phyloP scores from a whole-genome alignment of 208 protist genomes.

The Leishmania tropica region DNA sequence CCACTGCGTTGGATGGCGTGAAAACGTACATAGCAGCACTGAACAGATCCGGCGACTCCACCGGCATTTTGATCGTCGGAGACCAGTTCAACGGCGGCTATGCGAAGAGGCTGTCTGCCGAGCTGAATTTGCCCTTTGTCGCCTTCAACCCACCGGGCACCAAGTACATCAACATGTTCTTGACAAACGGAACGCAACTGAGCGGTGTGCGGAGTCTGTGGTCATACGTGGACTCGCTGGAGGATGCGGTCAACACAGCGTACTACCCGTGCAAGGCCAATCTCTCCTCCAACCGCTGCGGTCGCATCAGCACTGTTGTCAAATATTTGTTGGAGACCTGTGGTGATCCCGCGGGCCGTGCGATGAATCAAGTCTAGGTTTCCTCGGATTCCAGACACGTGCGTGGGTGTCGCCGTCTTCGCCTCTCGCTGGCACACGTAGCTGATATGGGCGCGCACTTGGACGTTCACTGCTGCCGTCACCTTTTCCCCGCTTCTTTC shows the following conservation, averaged over 20 bases:
- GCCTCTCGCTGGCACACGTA: neutral
- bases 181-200: slow-evolving; percentile 58
- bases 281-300: slow-evolving; percentile 61
- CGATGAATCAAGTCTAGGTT: slow-evolving; percentile 24
- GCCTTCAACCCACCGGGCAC: slow-evolving; percentile 84
- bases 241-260: slow-evolving; percentile 59
- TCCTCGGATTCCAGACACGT: neutral
- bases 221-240: slow-evolving; percentile 84
- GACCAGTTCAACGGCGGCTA: slow-evolving; percentile 93
- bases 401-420: neutral
- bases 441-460: neutral
- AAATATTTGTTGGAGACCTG: slow-evolving; percentile 52
- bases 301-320: slow-evolving; percentile 70
- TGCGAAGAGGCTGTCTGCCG: slow-evolving; percentile 65
- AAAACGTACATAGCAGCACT: slow-evolving; percentile 52
- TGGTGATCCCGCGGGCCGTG: slow-evolving; percentile 49
- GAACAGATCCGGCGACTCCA: slow-evolving; percentile 7
- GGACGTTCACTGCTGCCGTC: neutral
- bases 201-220: slow-evolving; percentile 53
- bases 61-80: slow-evolving; percentile 73
- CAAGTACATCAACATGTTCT: slow-evolving; percentile 44
- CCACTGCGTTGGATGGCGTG: slow-evolving; percentile 55
- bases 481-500: neutral
- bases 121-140: slow-evolving; percentile 59
- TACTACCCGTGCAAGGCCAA: slow-evolving; percentile 56